phyloP scores from a whole-genome alignment of 768 basidiomycete species.

The Amanita pallidorosea region DNA sequence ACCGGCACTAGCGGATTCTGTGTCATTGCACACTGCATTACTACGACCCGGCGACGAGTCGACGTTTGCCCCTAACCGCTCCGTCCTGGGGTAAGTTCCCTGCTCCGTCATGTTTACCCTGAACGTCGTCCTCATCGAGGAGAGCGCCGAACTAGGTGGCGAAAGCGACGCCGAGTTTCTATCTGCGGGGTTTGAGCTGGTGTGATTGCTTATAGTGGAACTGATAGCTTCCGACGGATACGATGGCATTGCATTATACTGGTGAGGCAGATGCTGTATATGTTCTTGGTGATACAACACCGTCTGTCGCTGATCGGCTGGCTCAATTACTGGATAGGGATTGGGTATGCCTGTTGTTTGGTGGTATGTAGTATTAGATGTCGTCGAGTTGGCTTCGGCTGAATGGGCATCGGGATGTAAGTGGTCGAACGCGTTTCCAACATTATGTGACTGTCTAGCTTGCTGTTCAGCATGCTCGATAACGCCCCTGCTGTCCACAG shows the following conservation, averaged over 20 bases:
- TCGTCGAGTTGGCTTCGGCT: neutral
- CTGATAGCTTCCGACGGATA: neutral
- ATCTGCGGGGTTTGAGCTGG: neutral
- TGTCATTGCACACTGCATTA: neutral
- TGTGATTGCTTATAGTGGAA: neutral
- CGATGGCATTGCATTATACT: neutral
- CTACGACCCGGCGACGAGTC: neutral
- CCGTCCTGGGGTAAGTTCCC: conserved; percentile 2
- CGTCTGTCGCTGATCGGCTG: neutral
- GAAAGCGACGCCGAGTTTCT: neutral
- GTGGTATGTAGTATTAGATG: neutral
- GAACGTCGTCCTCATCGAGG: neutral
- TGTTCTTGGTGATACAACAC: neutral
- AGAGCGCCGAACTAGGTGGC: neutral
- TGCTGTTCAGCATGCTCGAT: neutral
- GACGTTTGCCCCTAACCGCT: neutral
- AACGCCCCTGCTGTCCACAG: neutral
- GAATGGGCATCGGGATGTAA: neutral
- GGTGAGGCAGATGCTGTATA: neutral
- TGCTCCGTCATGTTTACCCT: conserved; percentile 6
- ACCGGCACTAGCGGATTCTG: neutral
- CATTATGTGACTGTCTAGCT: neutral
- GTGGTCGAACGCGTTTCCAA: neutral
- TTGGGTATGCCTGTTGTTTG: neutral
- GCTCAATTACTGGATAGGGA: neutral